Base-by-base conservation (phyloP, 2,329 filamentous ascomycete genomes). In the Diaporthe sp. region DNA sequence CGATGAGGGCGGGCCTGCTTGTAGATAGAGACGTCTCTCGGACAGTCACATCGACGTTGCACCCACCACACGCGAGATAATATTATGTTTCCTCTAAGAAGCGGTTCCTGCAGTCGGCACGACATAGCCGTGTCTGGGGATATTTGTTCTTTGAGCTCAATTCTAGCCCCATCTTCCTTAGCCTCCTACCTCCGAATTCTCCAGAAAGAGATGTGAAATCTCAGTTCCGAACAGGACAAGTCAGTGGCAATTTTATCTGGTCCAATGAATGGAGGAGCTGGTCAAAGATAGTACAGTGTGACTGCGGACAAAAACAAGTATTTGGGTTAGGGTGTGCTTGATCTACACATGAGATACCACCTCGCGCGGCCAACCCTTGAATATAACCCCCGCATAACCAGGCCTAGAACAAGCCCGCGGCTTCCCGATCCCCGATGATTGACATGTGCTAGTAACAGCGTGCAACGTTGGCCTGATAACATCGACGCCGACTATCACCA, bases 361-460 rank as follows among this genome's bases (percentile, higher is more conserved):
- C 3, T 65, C 25, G 39, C 39, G 17, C 15, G 39, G 39, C 42
- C 25, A 44, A n/a, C 46, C 62, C 19, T 28, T 37, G 62, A 10
- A 37, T 34, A 12, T 37, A 31, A 25, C 62, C 62, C 62, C 62
- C 62, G 62, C 62, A 68, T 49, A 46, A 22, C 31, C 44, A 39
- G 62, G 28, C 39, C 10, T 34, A 31, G 28, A 68, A 37, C 19
- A 39, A 42, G 31, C 13, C 62, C 62, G 62, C 62, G 62, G 62
- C 44, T 53, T 39, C n/a, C 37, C 62, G n/a, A 53, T 2, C 44
- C 5, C 22, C 13, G 7, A n/a, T 34, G 13, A 39, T 25, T 68
- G 44, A 25, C 34, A 68, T 68, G 39, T 68, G 62, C 62, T 53
- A 46, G 19, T n/a, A 68, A 68, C 42, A 28, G 31, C 19, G 17